These are phyloP conservation scores for Erythrobasidium hasegawianum DNA, from an alignment of 1,284 basidiomycete genomes.

Conservation along the genomic window DNA sequence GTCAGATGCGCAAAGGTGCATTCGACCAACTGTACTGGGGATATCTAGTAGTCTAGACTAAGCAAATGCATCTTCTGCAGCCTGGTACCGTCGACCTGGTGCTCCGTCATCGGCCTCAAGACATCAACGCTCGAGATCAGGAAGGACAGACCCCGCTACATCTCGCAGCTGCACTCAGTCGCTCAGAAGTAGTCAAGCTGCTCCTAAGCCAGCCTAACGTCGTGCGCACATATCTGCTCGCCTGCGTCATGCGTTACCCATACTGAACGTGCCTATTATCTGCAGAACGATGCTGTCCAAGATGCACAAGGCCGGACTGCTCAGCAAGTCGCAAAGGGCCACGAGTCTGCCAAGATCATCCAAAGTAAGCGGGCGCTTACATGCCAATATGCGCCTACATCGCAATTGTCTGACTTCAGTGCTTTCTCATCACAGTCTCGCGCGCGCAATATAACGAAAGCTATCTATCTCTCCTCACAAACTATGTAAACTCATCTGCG, in stretches of 20 bases:
- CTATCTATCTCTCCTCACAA: slow-evolving; percentile 64
- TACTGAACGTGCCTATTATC: slow-evolving; percentile 51
- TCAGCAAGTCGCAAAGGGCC: slow-evolving; percentile 65
- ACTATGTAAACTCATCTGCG: slow-evolving; percentile 44
- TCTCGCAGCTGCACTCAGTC: slow-evolving; percentile 74
- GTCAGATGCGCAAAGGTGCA: slow-evolving; percentile 43
- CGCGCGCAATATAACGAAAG: slow-evolving; percentile 71
- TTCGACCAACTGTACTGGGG: background rate
- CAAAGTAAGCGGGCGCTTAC: slow-evolving; percentile 58
- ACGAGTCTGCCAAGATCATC: slow-evolving; percentile 64
- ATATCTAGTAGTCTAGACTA: too few species aligned
- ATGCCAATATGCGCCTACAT: background rate
- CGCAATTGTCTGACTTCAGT: background rate
- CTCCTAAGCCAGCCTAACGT: slow-evolving; percentile 45
- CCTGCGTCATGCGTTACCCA: background rate
- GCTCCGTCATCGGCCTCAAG: slow-evolving; percentile 37
- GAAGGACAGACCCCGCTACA: slow-evolving; percentile 76
- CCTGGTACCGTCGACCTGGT: slow-evolving; percentile 45
- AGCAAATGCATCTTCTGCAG: slow-evolving; percentile 24
- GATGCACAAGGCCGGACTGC: slow-evolving; percentile 69
- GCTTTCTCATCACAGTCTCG: slow-evolving; percentile 58
- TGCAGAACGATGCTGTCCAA: slow-evolving; percentile 73
- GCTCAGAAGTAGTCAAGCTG: slow-evolving; percentile 63
- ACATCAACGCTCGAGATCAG: slow-evolving; percentile 44
- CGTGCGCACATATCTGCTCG: background rate